Percentiles rank a stretch among this genome's conserved stretches.
Evolutionary conservation across 495 filamentous ascomycete genomes (phyloP).

Genomic region (Trichoderma asperelloides): DNA sequence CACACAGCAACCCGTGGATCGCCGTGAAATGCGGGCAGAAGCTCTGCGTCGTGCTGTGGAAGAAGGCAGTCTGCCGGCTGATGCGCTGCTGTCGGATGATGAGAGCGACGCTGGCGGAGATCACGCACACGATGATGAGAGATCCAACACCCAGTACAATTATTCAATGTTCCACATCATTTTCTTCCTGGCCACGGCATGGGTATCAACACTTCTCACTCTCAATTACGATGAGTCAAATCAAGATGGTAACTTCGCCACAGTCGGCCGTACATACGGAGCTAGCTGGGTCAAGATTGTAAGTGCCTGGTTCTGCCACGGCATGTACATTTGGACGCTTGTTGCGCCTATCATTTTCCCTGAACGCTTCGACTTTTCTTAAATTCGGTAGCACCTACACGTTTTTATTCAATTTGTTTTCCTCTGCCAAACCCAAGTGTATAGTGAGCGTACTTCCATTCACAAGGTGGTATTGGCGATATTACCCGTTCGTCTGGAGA

Average conservation of each 20-base stretch:
- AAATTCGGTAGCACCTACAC: neutral
- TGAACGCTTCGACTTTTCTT: conserved; percentile 63
- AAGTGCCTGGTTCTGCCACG: conserved; percentile 94
- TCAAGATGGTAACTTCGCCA: conserved; percentile 63
- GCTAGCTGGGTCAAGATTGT: conserved; percentile 99
- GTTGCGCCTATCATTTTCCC: conserved; percentile 79
- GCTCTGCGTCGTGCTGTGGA: conserved; percentile 88
- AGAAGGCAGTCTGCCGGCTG: conserved; percentile 81
- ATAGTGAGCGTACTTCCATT: neutral
- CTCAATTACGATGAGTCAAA: conserved; percentile 63
- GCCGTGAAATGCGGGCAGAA: conserved; percentile 85
- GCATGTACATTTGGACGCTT: conserved; percentile 86
- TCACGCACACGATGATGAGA: conserved; percentile 75
- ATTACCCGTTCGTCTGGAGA: neutral
- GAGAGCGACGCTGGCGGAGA: conserved; percentile 52
- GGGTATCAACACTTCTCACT: conserved; percentile 89
- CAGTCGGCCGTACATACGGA: conserved; percentile 92
- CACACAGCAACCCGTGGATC: conserved; percentile 71
- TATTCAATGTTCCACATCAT: conserved; percentile 97
- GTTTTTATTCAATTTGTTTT: neutral
- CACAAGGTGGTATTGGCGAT: no score
- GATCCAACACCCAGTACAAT: conserved; percentile 83
- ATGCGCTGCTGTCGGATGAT: conserved; percentile 76
- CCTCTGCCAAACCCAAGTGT: neutral
- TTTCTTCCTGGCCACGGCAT: conserved; percentile 90